Base-by-base conservation (phyloP, 495 filamentous ascomycete species). In the Penicillium bialowiezense region DNA sequence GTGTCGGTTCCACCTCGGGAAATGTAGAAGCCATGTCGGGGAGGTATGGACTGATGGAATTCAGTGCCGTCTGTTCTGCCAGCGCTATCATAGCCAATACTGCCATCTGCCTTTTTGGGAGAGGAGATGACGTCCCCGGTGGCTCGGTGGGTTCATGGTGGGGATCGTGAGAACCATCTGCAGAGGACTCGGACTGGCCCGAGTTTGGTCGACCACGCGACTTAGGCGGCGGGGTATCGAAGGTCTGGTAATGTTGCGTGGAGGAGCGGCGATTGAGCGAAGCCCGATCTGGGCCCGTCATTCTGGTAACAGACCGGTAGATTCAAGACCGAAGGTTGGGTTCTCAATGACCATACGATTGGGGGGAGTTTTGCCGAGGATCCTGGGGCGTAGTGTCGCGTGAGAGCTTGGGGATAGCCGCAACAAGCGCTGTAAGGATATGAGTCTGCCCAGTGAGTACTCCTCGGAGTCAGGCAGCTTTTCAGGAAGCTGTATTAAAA, bases 11-110 rank as follows among this genome's bases (percentile, higher is more conserved):
- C 23, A 96, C 85, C 51, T 90, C 88, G 3, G 89, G 87, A 56
- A 98, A 97, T 6, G 80, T 83, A 8, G 85, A 82, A 2, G 88
- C 82, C 92, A 97, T 97, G 48, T 90, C 81, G 0, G 93, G 93
- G 0, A 98, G 81, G 67, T 98, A 98, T 0, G 93, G 93, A n/a
- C 86, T 87, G 51, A 98, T 95, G 12, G 88, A 93, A 60, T 98
- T 97, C 58, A 98, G 80, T 1, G 93, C 93, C 0, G 95, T 97
- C 70, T 98, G 93, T 56, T 98, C 93, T 26, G 88, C 85, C 15
- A 98, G 76, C 3, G 91, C 90, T 38, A 98, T 88, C 54, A 97
- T 68, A 2, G 91, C 93, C 20, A 98, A 75, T 2, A 96, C 82
- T 5, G 79, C 75, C 43, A 98, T 84, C 67, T 97, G 95, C 59